Conservation (phyloP, 2,329 filamentous ascomycete genomes). For the Talaromyces funiculosus region DNA sequence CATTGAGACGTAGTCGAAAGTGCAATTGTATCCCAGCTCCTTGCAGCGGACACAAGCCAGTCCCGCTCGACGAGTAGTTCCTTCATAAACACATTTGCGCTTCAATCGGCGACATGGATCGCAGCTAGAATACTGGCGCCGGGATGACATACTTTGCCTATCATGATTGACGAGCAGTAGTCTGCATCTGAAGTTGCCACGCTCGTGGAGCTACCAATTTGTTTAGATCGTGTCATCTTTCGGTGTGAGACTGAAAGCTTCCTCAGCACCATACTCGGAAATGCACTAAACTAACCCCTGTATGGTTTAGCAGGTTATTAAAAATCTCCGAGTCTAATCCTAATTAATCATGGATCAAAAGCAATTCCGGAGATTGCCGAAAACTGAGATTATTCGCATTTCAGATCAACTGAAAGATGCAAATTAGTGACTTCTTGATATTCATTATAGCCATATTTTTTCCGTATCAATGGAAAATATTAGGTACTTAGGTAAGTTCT, state of each 20-base stretch:
- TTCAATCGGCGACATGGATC: conserved; percentile 1
- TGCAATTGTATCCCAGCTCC: not conserved
- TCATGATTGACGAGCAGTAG: not conserved
- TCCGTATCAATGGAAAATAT: no score
- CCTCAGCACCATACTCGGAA: not conserved
- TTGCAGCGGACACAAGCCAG: not conserved
- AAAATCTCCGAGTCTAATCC: not conserved
- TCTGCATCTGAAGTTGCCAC: not conserved
- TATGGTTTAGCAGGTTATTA: not conserved
- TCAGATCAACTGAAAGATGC: not conserved
- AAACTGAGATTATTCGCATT: not conserved
- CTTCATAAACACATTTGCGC: conserved; percentile 1
- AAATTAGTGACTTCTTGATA: no score
- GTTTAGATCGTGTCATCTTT: not conserved
- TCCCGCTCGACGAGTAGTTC: not conserved
- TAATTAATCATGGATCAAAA: not conserved
- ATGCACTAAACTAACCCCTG: not conserved
- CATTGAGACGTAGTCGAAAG: not conserved
- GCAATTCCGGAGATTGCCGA: not conserved
- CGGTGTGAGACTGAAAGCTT: no score
- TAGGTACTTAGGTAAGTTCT: no score
- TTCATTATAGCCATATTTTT: no score
- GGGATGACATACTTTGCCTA: not conserved
- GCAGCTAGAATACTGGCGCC: conserved; percentile 1
- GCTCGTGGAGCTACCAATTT: not conserved